Evolutionary conservation across 805 yeast genomes (phyloP), one percentile per base, ranked within the genome.

Genomic region (Wickerhamomyces tratensis): DNA sequence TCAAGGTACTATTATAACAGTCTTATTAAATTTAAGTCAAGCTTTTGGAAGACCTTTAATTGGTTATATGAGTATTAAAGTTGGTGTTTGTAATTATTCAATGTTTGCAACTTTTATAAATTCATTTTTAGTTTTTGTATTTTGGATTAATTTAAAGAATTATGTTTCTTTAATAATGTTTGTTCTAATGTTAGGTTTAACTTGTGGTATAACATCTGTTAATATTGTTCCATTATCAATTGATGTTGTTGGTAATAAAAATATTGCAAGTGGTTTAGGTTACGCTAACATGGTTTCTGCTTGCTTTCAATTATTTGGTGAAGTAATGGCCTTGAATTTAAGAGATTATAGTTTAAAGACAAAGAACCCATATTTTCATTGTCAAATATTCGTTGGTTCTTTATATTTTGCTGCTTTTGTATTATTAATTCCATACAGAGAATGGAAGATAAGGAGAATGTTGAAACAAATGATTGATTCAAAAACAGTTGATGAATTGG

Each of bases 381-480:
- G 82, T 2, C 86, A 80, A 51, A 65, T 79, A 2, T 79, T 77
- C 54, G 71, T 77, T 5, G 86, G 84, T 3, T 51, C 67, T 15
- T 57, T 72, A 38, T 72, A 70, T 47, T 52, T 71, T n/a, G 58
- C 58, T 10, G 72, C 72, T 0, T 52, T 71, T 10, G 6, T 75
- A 4, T 43, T 76, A 27, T 58, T 72, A 42, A 44, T 75, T 2
- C 60, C 74, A 1, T 61, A 76, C 20, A 64, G 88, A 48, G 81
- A 77, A 47, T 65, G 68, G 64, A 63, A 72, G 43, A 73, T 80
- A 2, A 50, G 66, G 38, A 57, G 71, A 38, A 64, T 64, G 53
- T 46, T 77, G 12, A 43, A 43, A 11, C 54, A 51, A 36, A 12
- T 45, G 39, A 46, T 41, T 36, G 45, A 38, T 15, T 39, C 49